phyloP scores from a whole-genome alignment of 495 filamentous ascomycete species.

The Rostrohypoxylon terebratum region DNA sequence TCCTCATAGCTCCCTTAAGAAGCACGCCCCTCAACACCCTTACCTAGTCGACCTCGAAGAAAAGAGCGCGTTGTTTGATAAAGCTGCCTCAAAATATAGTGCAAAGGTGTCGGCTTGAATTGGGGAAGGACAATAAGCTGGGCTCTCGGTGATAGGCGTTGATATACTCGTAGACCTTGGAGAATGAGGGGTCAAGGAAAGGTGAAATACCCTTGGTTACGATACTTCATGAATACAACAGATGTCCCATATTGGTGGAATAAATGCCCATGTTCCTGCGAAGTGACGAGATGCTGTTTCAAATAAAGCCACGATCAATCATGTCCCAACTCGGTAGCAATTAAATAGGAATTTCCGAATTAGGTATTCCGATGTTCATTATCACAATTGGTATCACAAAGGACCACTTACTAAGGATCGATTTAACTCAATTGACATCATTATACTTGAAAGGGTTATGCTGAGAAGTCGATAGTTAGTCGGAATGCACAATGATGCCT shows the following conservation, averaged over 20 bases:
- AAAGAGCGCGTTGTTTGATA: constrained; percentile 83
- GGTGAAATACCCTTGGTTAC: constrained; percentile 21
- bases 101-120: constrained; percentile 73
- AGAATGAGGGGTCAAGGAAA: constrained; percentile 21
- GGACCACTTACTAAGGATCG: neutral
- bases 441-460: neutral
- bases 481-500: constrained; percentile 36
- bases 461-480: constrained; percentile 1
- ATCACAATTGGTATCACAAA: neutral
- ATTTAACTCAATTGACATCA: constrained; percentile 37
- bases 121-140: neutral
- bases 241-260: constrained; percentile 11
- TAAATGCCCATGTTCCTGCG: neutral
- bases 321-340: neutral
- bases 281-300: neutral
- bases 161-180: constrained; percentile 33
- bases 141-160: neutral
- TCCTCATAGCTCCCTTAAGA: constrained; percentile 66
- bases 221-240: constrained; percentile 36
- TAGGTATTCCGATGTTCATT: constrained; percentile 25
- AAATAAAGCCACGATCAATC: neutral
- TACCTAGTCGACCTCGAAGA: constrained; percentile 76
- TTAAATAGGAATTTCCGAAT: constrained; percentile 20
- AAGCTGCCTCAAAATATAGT: constrained; percentile 80
- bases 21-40: constrained; percentile 69